Evolutionary conservation across 352 stramenopile genomes (phyloP), one percentile per base, ranked within the genome.

Genomic region (Pythium coloratum): DNA sequence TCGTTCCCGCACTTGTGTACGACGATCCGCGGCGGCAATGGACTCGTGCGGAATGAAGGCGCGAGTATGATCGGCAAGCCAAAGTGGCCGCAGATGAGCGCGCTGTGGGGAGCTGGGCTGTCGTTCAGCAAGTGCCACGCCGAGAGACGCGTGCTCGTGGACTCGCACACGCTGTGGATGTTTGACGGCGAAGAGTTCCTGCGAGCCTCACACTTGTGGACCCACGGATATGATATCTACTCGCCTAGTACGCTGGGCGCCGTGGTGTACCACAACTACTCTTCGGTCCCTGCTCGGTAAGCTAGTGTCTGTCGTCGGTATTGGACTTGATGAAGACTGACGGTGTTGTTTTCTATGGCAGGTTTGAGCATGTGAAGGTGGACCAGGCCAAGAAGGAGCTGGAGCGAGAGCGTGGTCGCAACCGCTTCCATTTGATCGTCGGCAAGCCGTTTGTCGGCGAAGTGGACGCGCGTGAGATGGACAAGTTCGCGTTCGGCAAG

Each of bases 121-220:
- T 92, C 81, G 24, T 94, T 92, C 55, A 84, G 77, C 77, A 94
- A 94, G 72, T 94, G 86, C 63, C 86, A 94, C 62, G 85, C 86
- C 10, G 86, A 95, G 72, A 78, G 76, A 20, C 83, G 83, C 14
- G 84, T 90, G 58, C 78, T 66, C 3, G 77, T 95, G 36, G 86
- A 95, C 58, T 85, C 84, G 55, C 86, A 95, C 62, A 93, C 83
- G 58, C 73, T 92, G 40, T 80, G 73, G 73, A 77, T 81, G 68
- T 81, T 77, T 59, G 73, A 80, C 46, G 73, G 73, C 30, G 73
- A 80, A 62, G 73, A 80, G 66, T 80, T 80, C 26, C 42, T 80
- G 16, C 73, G 73, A 5, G 54, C 70, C 24, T 77, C 73, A 34
- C 73, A 76, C 33, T 32, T 80, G 40, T 80, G 73, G 73, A 80